A percentile compares a stretch with the other conserved stretches of the same genome.
phyloP scores from a whole-genome alignment of 495 filamentous ascomycete genomes.

The Cairneyella variabilis region DNA sequence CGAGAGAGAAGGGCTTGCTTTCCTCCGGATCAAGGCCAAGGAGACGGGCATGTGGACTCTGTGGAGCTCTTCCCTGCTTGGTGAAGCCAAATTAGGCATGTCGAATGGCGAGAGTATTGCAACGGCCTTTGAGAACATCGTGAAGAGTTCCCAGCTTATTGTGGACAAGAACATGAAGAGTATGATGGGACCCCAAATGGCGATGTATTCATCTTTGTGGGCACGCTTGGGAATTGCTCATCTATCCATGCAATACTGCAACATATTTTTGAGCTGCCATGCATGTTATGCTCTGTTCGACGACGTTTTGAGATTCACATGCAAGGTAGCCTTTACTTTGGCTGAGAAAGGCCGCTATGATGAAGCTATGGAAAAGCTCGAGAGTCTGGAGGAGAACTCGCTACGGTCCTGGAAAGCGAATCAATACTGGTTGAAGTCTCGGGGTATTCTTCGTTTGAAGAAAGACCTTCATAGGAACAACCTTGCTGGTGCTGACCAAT shows the following conservation, averaged over 20 bases:
- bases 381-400: slow-evolving; percentile 59
- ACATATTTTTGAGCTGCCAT: slow-evolving; percentile 77
- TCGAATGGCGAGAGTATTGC: slow-evolving; percentile 75
- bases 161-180: slow-evolving; percentile 69
- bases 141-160: slow-evolving; percentile 77
- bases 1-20: slow-evolving; percentile 76
- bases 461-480: slow-evolving; percentile 69
- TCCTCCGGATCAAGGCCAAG: slow-evolving; percentile 83
- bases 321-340: slow-evolving; percentile 42
- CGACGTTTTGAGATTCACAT: slow-evolving; percentile 64
- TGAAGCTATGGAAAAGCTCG: slow-evolving; percentile 62
- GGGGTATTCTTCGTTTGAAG: slow-evolving; percentile 66
- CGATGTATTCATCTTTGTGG: slow-evolving; percentile 69
- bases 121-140: slow-evolving; percentile 70
- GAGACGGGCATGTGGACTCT: slow-evolving; percentile 86
- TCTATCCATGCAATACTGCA: slow-evolving; percentile 63
- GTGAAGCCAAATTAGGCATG: slow-evolving; percentile 79
- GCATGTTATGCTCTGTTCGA: slow-evolving; percentile 60
- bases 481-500: slow-evolving; percentile 59
- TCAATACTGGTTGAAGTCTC: slow-evolving; percentile 75
- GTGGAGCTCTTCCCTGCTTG: slow-evolving; percentile 78
- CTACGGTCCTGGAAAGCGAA: slow-evolving; percentile 73
- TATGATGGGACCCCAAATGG: slow-evolving; percentile 68
- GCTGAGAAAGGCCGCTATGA: slow-evolving; percentile 62
- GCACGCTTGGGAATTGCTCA: slow-evolving; percentile 67